Evolutionary conservation across 1,284 basidiomycete genomes (phyloP).

Genomic region (Moniliella sp.): DNA sequence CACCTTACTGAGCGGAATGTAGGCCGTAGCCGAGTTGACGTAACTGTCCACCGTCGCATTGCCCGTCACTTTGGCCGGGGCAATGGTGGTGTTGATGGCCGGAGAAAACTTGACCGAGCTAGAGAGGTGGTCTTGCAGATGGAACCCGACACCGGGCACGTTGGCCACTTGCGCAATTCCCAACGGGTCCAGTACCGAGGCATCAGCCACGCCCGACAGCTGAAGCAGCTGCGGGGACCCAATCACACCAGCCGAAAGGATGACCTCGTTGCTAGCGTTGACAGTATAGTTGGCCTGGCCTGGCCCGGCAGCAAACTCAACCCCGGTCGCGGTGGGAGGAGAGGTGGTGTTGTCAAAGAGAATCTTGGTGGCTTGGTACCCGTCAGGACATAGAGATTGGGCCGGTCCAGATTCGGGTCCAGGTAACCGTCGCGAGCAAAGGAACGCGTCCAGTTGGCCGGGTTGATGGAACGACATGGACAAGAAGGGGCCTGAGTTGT

Average conservation of each 20-base stretch:
- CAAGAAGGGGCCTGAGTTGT: slow-evolving; percentile 19
- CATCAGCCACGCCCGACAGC: slow-evolving; percentile 39
- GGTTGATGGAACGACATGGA: slow-evolving; percentile 19
- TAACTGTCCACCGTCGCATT: slow-evolving; percentile 10
- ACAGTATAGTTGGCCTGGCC: slow-evolving; percentile 10
- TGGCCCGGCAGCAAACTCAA: slow-evolving; percentile 16
- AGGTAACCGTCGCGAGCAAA: slow-evolving; percentile 19
- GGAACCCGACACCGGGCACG: slow-evolving; percentile 38
- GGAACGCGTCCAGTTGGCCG: slow-evolving; percentile 11
- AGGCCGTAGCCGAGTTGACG: slow-evolving; percentile 20
- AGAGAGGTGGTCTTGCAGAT: slow-evolving; percentile 39
- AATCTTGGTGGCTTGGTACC: slow-evolving; percentile 16
- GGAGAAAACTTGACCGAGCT: slow-evolving; percentile 10
- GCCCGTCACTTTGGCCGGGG: slow-evolving; percentile 5
- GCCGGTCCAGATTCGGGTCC: slow-evolving; percentile 10
- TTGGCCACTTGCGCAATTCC: slow-evolving; percentile 36
- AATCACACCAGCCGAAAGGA: slow-evolving; percentile 27
- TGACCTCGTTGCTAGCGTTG: slow-evolving; percentile 23
- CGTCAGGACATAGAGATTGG: slow-evolving; percentile 21
- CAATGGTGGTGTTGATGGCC: slow-evolving; percentile 5
- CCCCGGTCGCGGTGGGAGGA: slow-evolving; percentile 8
- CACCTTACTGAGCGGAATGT: slow-evolving; percentile 12
- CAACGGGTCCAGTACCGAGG: slow-evolving; percentile 34
- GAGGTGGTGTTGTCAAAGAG: slow-evolving; percentile 7
- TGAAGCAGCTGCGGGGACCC: slow-evolving; percentile 39